Conservation (phyloP, 805 yeast genomes). For the Spencermartinsiella europaea region DNA sequence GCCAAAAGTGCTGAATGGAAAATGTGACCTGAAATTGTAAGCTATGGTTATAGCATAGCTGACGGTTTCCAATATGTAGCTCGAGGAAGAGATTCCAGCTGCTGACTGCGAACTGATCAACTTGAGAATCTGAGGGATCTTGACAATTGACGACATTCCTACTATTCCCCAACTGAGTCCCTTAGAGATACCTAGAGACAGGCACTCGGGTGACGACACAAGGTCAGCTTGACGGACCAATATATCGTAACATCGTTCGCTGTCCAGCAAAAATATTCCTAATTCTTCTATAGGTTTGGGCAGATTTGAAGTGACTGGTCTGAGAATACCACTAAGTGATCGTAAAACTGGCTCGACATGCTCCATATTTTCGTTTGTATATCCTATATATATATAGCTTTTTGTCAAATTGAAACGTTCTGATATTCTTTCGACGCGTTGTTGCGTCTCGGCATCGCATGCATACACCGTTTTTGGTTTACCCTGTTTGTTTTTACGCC, state of each 20-base stretch:
- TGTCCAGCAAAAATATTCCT: conserved; percentile 21
- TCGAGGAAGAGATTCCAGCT: conserved; percentile 33
- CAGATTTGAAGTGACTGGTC: conserved; percentile 16
- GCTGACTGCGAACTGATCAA: conserved; percentile 32
- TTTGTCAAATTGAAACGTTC: no score
- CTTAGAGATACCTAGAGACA: conserved; percentile 31
- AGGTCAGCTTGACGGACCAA: conserved; percentile 23
- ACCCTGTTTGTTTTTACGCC: no score
- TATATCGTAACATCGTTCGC: conserved; percentile 21
- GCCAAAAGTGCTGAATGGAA: conserved; percentile 38
- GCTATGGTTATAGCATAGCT: conserved; percentile 33
- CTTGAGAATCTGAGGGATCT: conserved; percentile 39
- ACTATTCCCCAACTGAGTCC: conserved; percentile 36
- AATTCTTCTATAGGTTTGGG: conserved; percentile 24
- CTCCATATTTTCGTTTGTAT: no score
- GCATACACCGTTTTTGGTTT: no score
- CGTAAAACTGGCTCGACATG: conserved; percentile 11
- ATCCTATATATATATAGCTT: no score
- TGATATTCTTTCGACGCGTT: no score
- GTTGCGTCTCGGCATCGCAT: no score
- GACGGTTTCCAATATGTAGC: conserved; percentile 33
- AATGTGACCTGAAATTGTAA: conserved; percentile 34
- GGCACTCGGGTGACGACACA: conserved; percentile 23
- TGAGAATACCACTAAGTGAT: conserved; percentile 15
- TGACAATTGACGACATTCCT: conserved; percentile 34